These are phyloP conservation scores for Trichoderma asperellum DNA, from an alignment of 2,329 filamentous ascomycete species.

Conservation along the genomic window DNA sequence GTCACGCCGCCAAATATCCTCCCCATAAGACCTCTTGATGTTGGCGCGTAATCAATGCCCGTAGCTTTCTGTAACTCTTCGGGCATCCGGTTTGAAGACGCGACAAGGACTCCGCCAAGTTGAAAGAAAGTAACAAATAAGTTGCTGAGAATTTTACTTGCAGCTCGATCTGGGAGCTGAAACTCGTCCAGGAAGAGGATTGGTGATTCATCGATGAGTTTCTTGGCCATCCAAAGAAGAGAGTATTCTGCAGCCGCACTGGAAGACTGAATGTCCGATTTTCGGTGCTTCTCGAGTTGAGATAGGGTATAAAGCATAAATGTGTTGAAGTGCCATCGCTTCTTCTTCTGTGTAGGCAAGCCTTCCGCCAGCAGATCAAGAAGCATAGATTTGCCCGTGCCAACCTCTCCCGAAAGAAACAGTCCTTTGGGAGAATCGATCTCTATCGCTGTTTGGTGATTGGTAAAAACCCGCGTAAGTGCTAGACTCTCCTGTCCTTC, in stretches of 20 bases:
- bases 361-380: slow-evolving; percentile 79
- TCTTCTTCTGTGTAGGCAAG: slow-evolving; percentile 72
- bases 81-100: slow-evolving; percentile 81
- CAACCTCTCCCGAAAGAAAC: slow-evolving; percentile 80
- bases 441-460: slow-evolving; percentile 70
- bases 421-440: slow-evolving; percentile 74
- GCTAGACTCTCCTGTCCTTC: slow-evolving; percentile 64
- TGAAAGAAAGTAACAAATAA: slow-evolving; percentile 82
- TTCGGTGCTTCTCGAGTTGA: slow-evolving; percentile 68
- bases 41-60: slow-evolving; percentile 67
- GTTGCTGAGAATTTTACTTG: slow-evolving; percentile 78
- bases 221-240: slow-evolving; percentile 72
- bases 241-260: slow-evolving; percentile 59
- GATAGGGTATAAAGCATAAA: slow-evolving; percentile 82
- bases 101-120: slow-evolving; percentile 77
- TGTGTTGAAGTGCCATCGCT: slow-evolving; percentile 81
- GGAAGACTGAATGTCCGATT: slow-evolving; percentile 35
- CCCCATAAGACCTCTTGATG: slow-evolving; percentile 56
- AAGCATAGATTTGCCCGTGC: slow-evolving; percentile 85
- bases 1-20: slow-evolving; percentile 51
- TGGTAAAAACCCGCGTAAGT: slow-evolving; percentile 69
- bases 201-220: slow-evolving; percentile 73
- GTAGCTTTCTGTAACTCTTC: slow-evolving; percentile 78
- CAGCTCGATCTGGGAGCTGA: slow-evolving; percentile 76
- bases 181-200: slow-evolving; percentile 84